A percentile compares a stretch with the other conserved stretches of the same genome.
Conservation (phyloP, 208 protist genomes). For the Leishmania amazonensis region DNA sequence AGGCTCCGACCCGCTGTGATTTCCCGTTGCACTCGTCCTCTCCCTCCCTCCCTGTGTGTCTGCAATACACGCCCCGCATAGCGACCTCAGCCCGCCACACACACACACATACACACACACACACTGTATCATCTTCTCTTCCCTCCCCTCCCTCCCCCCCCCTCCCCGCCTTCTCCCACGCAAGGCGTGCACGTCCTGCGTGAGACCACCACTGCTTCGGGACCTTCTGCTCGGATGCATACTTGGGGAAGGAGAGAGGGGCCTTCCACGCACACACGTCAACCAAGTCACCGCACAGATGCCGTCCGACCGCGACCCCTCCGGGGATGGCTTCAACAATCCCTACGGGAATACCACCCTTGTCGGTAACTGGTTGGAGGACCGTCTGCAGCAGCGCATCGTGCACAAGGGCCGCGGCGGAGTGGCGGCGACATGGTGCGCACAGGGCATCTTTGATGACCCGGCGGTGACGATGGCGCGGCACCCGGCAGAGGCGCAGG, state of each 20-base stretch:
- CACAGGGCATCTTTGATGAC: constrained; percentile 18
- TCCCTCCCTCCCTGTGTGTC: neutral
- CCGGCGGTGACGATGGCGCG: constrained; percentile 8
- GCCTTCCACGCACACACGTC: neutral
- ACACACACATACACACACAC: neutral
- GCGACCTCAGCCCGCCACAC: neutral
- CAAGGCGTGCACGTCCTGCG: too few relatives aligned
- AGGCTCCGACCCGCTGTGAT: neutral
- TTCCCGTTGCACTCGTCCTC: too few relatives aligned
- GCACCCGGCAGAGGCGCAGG: constrained; percentile 8
- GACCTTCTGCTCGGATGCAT: neutral
- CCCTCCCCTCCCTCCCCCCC: neutral
- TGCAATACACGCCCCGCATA: neutral
- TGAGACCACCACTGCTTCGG: too few relatives aligned
- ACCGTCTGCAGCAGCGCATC: constrained; percentile 26
- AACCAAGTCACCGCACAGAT: neutral
- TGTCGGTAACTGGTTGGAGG: constrained; percentile 75
- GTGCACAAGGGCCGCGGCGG: neutral
- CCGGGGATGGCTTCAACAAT: constrained; percentile 45
- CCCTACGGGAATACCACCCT: constrained; percentile 68
- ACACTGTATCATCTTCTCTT: neutral
- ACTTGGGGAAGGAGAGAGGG: neutral
- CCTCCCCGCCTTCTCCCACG: neutral
- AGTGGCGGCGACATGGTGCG: constrained; percentile 1
- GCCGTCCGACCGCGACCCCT: neutral